Evolutionary conservation across 2,329 filamentous ascomycete species (phyloP).

Genomic region (Colletotrichum nymphaeae): DNA sequence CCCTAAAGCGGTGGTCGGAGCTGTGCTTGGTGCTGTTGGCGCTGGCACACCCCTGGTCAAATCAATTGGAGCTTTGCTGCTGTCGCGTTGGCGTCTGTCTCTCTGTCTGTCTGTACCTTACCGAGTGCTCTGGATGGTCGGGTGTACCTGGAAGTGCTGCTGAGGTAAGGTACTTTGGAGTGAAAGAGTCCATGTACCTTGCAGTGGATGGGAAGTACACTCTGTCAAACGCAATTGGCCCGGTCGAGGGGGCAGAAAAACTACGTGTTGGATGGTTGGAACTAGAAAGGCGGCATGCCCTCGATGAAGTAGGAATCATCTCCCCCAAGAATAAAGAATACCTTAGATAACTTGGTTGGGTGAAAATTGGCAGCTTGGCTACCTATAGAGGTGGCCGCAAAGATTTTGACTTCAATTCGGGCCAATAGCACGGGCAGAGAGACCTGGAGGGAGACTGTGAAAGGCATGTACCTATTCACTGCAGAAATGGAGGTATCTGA

Average conservation of each 20-base stretch:
- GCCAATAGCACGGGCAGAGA: no score
- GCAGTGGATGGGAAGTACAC: neutral
- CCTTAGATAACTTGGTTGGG: neutral
- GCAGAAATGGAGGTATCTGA: neutral
- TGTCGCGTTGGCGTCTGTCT: slow-evolving; percentile 11
- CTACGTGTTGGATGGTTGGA: neutral
- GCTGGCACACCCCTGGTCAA: slow-evolving; percentile 5
- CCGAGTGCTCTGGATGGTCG: neutral
- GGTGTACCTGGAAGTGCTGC: no score
- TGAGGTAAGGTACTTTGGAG: neutral
- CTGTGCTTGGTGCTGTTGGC: neutral
- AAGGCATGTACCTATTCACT: neutral
- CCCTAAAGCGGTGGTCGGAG: slow-evolving; percentile 26
- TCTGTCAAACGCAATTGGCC: slow-evolving; percentile 1
- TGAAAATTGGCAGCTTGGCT: neutral
- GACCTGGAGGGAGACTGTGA: no score
- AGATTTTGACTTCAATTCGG: slow-evolving; percentile 15
- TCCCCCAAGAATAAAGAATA: neutral
- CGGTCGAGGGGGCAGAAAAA: neutral
- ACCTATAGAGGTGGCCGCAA: slow-evolving; percentile 1
- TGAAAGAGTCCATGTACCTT: neutral
- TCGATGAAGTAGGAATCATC: neutral
- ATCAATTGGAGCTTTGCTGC: slow-evolving; percentile 14
- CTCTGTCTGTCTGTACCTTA: neutral
- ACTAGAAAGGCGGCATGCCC: neutral